Evolutionary conservation across 2,329 filamentous ascomycete species (phyloP), one percentile per base, ranked within the genome.

Genomic region (Fusarium austroafricanum): DNA sequence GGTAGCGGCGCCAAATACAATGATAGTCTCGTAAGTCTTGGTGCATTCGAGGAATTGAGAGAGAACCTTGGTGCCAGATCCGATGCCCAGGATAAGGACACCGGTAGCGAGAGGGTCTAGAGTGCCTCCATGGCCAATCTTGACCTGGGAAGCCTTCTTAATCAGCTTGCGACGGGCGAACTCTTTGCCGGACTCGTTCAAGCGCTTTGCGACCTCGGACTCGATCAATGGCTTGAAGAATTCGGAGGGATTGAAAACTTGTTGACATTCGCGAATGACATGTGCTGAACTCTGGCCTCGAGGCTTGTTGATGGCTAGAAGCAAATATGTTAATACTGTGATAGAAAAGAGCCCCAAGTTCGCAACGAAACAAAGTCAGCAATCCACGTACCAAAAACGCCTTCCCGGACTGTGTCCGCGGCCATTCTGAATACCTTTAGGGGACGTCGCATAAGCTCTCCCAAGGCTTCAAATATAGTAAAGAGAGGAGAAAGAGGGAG

Each of bases 101-200:
- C 96, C 96, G 2, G 94, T 97, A 10, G 96, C 96, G 73, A 97
- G 86, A 26, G 96, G 96, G 76, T 99, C 96, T 18, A 99, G 86
- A 3, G 96, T 99, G 42, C 96, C 96, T 63, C 96, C 96, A 81
- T 99, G 96, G 33, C 96, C 96, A 75, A 98, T 92, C 83, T 98
- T 99, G 71, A 98, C 90, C 65, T 92, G 88, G 7, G 90, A 77
- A 2, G 86, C 83, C 71, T 85, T 85, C 77, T 88, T 87, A 66
- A 85, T 83, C 45, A 80, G 81, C 67, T 82, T 81, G 63, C 89
- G 86, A 62, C 90, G 86, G 71, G 85, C 84, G 70, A 85, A 85
- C 76, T 91, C 87, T 59, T 83, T 82, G 59, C 85, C 83, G 60
- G 81, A 81, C 77, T 92, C 90, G 69, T 82, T 79, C 17, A 83